Conservation (phyloP, 352 stramenopile genomes). For the Phytophthora cryptogea region DNA sequence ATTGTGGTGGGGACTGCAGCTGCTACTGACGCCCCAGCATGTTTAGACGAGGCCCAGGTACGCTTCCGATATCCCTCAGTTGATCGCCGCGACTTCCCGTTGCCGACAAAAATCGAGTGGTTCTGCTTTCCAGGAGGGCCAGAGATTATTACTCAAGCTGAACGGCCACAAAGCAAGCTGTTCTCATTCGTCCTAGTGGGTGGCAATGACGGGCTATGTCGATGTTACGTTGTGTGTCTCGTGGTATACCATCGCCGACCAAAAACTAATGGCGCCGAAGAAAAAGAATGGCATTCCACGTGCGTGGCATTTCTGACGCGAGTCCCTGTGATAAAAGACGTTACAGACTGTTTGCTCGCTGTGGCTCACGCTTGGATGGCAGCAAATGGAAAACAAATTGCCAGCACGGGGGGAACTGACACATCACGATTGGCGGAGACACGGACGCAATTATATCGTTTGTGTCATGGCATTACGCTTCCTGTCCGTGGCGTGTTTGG, state of each 20-base stretch:
- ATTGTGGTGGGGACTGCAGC: constrained; percentile 58
- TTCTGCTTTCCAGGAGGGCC: constrained; percentile 83
- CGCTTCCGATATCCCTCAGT: constrained; percentile 62
- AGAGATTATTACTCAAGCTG: constrained; percentile 54
- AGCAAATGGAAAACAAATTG: constrained; percentile 10
- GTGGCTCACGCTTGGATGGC: constrained; percentile 61
- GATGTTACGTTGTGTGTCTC: constrained; percentile 74
- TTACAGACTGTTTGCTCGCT: constrained; percentile 56
- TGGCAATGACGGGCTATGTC: constrained; percentile 67
- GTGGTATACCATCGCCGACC: constrained; percentile 63
- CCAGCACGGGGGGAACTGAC: not conserved
- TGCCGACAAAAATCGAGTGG: constrained; percentile 90
- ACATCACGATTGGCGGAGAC: constrained; percentile 14
- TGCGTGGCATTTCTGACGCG: constrained; percentile 79
- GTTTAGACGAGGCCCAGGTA: constrained; percentile 55
- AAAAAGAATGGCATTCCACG: constrained; percentile 59
- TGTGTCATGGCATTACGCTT: constrained; percentile 63
- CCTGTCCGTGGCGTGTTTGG: constrained; percentile 73
- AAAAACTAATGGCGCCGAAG: constrained; percentile 12
- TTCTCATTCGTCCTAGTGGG: constrained; percentile 86
- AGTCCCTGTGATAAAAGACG: constrained; percentile 61
- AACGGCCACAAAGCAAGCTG: constrained; percentile 53
- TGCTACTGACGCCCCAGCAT: constrained; percentile 1
- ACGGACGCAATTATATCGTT: constrained; percentile 44
- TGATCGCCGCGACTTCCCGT: constrained; percentile 61